A percentile compares a stretch with the other conserved stretches of the same genome.
Evolutionary conservation across 176 grass and related monocot genomes (phyloP).

Genomic region (Chloris gayana): DNA sequence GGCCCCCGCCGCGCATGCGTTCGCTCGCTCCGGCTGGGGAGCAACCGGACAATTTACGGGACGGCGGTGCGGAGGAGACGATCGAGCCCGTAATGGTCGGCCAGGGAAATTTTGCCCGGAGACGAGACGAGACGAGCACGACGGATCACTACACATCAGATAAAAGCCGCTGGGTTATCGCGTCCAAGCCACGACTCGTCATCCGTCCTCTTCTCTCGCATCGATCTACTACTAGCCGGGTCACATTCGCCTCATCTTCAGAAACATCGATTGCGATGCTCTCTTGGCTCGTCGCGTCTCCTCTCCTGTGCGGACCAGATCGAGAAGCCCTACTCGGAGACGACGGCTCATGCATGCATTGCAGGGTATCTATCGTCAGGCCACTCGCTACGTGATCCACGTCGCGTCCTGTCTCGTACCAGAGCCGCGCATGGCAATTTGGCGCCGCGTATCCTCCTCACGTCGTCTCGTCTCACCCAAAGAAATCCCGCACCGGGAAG

Average conservation of each 20-base stretch:
- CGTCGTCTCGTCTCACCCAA: not conserved
- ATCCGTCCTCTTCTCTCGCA: not conserved
- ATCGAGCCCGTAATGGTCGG: too few relatives aligned
- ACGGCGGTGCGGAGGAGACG: too few relatives aligned
- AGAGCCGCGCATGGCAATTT: not conserved
- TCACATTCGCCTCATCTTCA: too few relatives aligned
- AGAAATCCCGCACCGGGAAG: conserved; percentile 2
- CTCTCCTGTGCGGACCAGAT: not conserved
- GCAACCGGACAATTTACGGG: too few relatives aligned
- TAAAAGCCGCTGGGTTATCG: too few relatives aligned
- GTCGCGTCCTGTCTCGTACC: conserved; percentile 22
- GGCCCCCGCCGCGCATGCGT: too few relatives aligned
- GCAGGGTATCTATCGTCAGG: not conserved
- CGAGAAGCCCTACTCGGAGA: not conserved
- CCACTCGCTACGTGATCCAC: not conserved
- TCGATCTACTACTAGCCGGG: too few relatives aligned
- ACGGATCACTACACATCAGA: too few relatives aligned
- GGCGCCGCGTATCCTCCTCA: too few relatives aligned
- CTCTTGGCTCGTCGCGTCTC: not conserved
- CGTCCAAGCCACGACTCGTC: not conserved
- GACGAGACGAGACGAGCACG: too few relatives aligned
- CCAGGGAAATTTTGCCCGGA: too few relatives aligned
- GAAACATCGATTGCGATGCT: conserved; percentile 9
- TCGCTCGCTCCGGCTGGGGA: too few relatives aligned
- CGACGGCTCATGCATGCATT: conserved; percentile 18